Conservation (phyloP, 805 yeast species). For the Dipodascus geniculatus region DNA sequence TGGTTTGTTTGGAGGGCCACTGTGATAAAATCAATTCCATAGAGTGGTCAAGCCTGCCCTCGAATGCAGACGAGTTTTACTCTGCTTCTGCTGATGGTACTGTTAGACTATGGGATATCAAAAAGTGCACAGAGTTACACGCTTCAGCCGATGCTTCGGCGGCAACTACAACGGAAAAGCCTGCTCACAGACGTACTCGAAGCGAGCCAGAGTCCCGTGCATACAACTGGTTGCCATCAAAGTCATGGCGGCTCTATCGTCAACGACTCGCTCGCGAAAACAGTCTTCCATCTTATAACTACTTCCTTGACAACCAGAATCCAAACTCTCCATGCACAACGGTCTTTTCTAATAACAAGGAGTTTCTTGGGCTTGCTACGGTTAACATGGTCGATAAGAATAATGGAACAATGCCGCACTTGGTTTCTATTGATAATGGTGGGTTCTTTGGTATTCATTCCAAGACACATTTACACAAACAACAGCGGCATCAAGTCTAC, state of each 20-base stretch:
- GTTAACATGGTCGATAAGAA: background rate
- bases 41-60: constrained; percentile 42
- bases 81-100: constrained; percentile 56
- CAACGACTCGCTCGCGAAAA: constrained; percentile 17
- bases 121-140: constrained; percentile 8
- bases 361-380: constrained; percentile 17
- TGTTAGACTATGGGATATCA: constrained; percentile 55
- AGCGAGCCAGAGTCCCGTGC: constrained; percentile 2
- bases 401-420: background rate
- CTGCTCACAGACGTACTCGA: background rate
- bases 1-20: constrained; percentile 46
- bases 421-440: background rate
- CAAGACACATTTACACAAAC: background rate
- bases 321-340: constrained; percentile 14
- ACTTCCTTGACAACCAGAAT: constrained; percentile 15
- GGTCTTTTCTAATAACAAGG: constrained; percentile 19
- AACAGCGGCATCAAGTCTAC: background rate
- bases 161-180: background rate
- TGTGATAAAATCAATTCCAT: constrained; percentile 41
- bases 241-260: constrained; percentile 20
- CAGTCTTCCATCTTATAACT: constrained; percentile 8
- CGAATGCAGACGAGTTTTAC: constrained; percentile 32
- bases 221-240: constrained; percentile 11
- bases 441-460: background rate
- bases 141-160: constrained; percentile 1